Base-by-base conservation (phyloP, 2,329 filamentous ascomycete genomes). In the Fusarium veterinarium region DNA sequence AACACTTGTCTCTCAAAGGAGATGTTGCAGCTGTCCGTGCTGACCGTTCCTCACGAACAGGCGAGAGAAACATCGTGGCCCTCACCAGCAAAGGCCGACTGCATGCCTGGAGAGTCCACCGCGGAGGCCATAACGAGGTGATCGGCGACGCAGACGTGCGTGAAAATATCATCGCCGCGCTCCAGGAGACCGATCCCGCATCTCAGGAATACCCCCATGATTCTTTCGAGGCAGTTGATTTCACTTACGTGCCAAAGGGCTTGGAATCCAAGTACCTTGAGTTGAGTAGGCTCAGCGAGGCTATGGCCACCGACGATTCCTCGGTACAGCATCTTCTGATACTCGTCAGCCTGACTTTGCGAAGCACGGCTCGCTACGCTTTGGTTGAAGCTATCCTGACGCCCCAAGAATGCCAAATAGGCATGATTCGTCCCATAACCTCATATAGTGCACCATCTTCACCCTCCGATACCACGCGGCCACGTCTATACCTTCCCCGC, bases 21-120 rank as follows among this genome's bases (percentile, higher is more conserved):
- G 93, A 96, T 64, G 89, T 98, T 73, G 92, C 91, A 48, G 94
- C 95, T 35, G 91, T 97, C 41, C 90, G 91, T 74, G 91, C 94
- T 31, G 93, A 93, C 46, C 87, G 89, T 58, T 91, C 92, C 14
- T 86, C 88, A 41, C 90, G 91, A 64, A 91, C 94, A 71, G 95
- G 95, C 30, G 95, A 98, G 81, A 91, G 95, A 79, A 94, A 95
- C 75, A 87, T 97, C 38, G 89, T 97, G 51, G 91, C 95, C 41
- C 90, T 92, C 19, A 96, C 95, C 4, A 88, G 90, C 60, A 92
- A 92, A 75, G 95, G 93, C 33, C 89, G 91, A 64, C 84, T 99
- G 31, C 92, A 97, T 76, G 88, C 92, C 12, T 99, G 96, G 96
- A 93, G 92, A 78, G 87, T 98, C 46, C 94, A 95, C 77, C 94